phyloP scores from a whole-genome alignment of 139 green algal species.

The Closterium sp. region DNA sequence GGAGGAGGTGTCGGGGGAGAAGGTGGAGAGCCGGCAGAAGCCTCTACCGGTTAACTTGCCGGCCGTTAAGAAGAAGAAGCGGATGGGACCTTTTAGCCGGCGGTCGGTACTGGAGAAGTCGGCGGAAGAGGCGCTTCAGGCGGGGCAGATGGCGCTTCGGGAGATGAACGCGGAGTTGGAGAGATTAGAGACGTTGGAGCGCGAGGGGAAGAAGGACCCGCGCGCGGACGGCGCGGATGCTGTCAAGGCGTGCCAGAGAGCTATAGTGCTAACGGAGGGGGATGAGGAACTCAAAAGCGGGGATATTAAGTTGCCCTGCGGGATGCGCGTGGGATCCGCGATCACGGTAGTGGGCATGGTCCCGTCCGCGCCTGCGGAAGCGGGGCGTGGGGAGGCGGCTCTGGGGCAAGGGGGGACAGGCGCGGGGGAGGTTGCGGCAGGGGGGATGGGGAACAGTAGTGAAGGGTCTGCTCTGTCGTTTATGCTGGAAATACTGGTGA shows the following conservation, averaged over 20 bases:
- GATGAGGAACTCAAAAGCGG: not conserved
- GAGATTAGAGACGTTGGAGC: not conserved
- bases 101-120: not conserved
- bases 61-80: not conserved
- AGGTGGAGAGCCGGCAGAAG: not conserved
- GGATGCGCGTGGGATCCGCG: slow-evolving; percentile 29
- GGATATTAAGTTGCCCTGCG: slow-evolving; percentile 23
- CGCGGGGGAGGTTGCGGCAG: not conserved
- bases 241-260: not conserved
- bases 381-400: too few species aligned
- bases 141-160: not conserved
- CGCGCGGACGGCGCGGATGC: not conserved
- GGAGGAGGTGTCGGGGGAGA: not conserved
- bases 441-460: not conserved
- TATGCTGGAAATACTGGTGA: slow-evolving; percentile 31
- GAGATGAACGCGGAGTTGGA: not conserved
- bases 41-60: not conserved
- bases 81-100: not conserved
- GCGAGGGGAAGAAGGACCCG: not conserved
- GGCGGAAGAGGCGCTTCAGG: not conserved
- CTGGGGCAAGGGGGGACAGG: not conserved
- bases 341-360: slow-evolving; percentile 34
- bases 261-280: not conserved
- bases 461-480: slow-evolving; percentile 5
- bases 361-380: not conserved